These are phyloP conservation scores for Kluyveromyces sp. DNA, from an alignment of 1,139 yeast genomes.

Conservation along the genomic window DNA sequence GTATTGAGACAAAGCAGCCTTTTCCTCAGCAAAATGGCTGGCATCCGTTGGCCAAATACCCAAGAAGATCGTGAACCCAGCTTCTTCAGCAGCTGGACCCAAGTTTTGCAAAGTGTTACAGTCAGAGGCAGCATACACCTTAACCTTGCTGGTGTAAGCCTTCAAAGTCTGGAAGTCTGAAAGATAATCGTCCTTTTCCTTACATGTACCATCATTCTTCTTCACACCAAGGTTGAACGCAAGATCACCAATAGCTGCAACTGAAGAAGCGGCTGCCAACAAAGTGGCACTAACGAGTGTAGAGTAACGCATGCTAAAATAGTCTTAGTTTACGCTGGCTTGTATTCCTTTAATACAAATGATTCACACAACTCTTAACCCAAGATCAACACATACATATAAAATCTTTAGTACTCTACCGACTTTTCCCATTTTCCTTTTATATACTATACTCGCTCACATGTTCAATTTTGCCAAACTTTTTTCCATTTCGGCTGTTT, in stretches of 20 bases:
- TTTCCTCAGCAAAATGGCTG: conserved; percentile 61
- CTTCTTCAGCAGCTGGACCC: conserved; percentile 78
- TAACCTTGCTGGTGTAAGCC: conserved; percentile 52
- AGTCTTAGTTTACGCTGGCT: background rate
- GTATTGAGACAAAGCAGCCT: conserved; percentile 56
- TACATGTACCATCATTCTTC: conserved; percentile 62
- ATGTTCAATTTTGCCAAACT: no score
- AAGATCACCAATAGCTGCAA: conserved; percentile 32
- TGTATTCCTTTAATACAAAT: background rate
- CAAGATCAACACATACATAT: no score
- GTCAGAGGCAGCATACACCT: conserved; percentile 81
- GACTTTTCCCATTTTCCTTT: no score
- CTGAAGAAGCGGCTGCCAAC: conserved; percentile 22
- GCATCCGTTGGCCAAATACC: conserved; percentile 92
- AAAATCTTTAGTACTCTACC: no score
- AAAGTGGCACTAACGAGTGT: conserved; percentile 21
- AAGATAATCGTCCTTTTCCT: conserved; percentile 57
- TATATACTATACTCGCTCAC: no score
- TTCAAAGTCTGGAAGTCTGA: conserved; percentile 52
- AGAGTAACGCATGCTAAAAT: conserved; percentile 25
- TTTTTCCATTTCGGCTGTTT: background rate
- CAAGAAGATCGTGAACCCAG: conserved; percentile 63
- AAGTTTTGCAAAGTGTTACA: conserved; percentile 76
- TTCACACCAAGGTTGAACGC: conserved; percentile 82
- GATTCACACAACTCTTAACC: no score